Evolutionary conservation across 2,329 filamentous ascomycete genomes (phyloP), one percentile per base, ranked within the genome.

Genomic region (Venturia pyrina): DNA sequence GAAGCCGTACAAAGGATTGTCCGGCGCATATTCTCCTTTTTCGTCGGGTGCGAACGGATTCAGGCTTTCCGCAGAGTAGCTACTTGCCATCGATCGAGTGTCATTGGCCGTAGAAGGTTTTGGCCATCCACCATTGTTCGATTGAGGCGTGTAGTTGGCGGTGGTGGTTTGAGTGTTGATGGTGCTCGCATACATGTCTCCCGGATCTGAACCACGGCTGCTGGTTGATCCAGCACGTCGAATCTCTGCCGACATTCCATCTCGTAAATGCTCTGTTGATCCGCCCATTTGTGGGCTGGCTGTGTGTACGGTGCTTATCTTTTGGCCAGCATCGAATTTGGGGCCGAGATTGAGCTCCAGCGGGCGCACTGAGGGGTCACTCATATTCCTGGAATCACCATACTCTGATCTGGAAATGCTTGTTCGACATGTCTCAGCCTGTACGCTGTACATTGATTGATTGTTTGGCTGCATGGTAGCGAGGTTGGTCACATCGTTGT

Each of bases 261-360:
- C 44, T 41, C 28, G 59, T 5, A 56, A n/a, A 32, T 78, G 76
- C 65, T 78, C 77, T 40, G 70, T 76, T 61, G 85, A 85, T 67
- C 87, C 82, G 11, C 86, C 83, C 60, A 92, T 83, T 1, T 87
- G 87, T 1, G 89, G 89, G 71, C 88, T 91, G 62, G 85, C 86
- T 5, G 87, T 86, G 62, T 83, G 83, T 40, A 93, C 89, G 24
- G 84, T 82, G 71, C 83, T 88, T 70, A 92, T 79, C 37, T 83
- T 83, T 62, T 85, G 83, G 50, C 79, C 76, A n/a, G 48, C 5
- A 34, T 56, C 56, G 34, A 67, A 67, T 32, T 62, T 66, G 8
- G 64, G 56, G 46, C 66, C 76, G 60, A 76, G 76, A 66, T 82
- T 79, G 65, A 91, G 80, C 67, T 86, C 83, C 34, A 90, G 78